Conservation (phyloP, 177 flowering plant genomes). For the Telopea speciosissima region DNA sequence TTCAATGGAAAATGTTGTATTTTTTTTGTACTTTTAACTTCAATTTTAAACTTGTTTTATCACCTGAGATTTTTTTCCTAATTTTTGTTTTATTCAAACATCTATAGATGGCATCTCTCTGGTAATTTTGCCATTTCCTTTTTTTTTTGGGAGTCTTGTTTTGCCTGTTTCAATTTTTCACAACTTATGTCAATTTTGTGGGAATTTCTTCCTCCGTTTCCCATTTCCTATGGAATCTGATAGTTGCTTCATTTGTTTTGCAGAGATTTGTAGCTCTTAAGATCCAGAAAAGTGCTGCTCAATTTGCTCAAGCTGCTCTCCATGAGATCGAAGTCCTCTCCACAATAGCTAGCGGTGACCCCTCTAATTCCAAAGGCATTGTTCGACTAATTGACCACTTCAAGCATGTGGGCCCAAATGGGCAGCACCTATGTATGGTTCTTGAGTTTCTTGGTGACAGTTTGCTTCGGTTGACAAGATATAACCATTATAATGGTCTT, state of each 20-base stretch:
- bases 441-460: conserved; percentile 91
- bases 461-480: conserved; percentile 59
- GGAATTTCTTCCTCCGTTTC: no score
- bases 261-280: conserved; percentile 88
- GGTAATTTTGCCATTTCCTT: no score
- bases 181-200: no score
- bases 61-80: no score
- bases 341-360: conserved; percentile 61
- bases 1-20: no score
- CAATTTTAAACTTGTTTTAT: no score
- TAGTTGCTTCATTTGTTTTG: not conserved
- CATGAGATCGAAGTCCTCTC: conserved; percentile 86
- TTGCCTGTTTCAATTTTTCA: no score
- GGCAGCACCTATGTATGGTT: conserved; percentile 89
- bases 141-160: no score
- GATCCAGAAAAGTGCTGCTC: conserved; percentile 86
- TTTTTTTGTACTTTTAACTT: no score
- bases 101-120: no score
- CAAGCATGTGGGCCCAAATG: conserved; percentile 90
- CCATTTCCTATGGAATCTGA: no score
- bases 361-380: conserved; percentile 51
- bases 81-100: no score
- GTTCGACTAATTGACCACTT: conserved; percentile 74
- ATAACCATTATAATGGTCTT: conserved; percentile 66
- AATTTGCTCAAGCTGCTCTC: conserved; percentile 80